Base-by-base conservation (phyloP, 1,284 basidiomycete genomes). In the Vanrija humicola region DNA sequence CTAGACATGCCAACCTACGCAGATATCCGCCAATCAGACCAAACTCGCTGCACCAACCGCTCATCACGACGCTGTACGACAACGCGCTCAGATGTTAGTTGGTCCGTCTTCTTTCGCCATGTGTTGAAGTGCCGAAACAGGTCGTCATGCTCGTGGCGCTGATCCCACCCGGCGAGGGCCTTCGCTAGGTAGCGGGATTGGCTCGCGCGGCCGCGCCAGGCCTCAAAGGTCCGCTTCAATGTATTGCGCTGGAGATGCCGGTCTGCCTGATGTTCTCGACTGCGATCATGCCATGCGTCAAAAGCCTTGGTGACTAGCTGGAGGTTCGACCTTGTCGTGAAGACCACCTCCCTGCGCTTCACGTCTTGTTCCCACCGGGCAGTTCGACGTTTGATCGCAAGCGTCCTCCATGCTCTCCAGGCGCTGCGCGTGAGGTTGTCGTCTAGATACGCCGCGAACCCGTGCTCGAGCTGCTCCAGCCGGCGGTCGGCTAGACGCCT, bases 361-460 rank as follows among this genome's bases (percentile, higher is more conserved):
- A 74, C 61, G 42, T 71, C 70, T 28, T 48, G 44, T 54, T 68
- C 62, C 70, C 68, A 74, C n/a, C 66, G 55, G 44, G 61, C 56
- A 2, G 65, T 72, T 25, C 64, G 59, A 10, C 38, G 54, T 46
- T 56, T 55, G 25, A 61, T 60, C 23, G 66, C 47, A 19, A 50
- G 57, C 15, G 34, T 15, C 19, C 65, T 57, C 71, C 73, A 74
- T 21, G 46, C 40, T 25, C 44, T 54, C 63, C 66, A 70, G 1
- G 58, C 45, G 1, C 21, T 10, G 9, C 45, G 48, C 5, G 43
- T n/a, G 14, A 53, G 38, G 19, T 39, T 23, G 19, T 47, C 18
- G 23, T 60, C 51, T 5, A 28, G 29, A 1, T 54, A 43, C 1
- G 43, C 47, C 2, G 8, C 28, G 26, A 52, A 62, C 19, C 23